These are phyloP conservation scores for Dacryopinax spathularia DNA, from an alignment of 768 basidiomycete genomes.

Conservation along the genomic window DNA sequence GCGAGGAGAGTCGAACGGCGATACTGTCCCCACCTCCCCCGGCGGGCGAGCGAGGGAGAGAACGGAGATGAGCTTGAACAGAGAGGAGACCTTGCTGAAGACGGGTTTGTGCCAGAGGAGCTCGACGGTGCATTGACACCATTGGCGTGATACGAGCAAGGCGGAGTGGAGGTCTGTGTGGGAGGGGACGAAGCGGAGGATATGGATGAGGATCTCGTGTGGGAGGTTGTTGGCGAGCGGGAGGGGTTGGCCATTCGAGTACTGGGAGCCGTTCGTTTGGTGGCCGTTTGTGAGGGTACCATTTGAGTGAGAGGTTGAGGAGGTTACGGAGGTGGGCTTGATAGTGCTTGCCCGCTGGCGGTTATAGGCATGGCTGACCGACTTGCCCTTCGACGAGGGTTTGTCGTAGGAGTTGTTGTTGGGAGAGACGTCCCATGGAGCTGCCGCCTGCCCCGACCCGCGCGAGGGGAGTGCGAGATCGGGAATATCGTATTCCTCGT, in stretches of 20 bases:
- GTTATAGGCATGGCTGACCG: neutral
- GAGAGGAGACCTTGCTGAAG: conserved; percentile 51
- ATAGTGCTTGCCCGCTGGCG: neutral
- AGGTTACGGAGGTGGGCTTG: neutral
- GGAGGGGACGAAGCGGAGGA: conserved; percentile 68
- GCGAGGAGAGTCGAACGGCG: no score
- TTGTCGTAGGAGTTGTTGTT: no score
- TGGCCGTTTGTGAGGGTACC: conserved; percentile 14
- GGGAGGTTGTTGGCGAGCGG: conserved; percentile 60
- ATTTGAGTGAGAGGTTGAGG: conserved; percentile 24
- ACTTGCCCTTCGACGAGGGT: no score
- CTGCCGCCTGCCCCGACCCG: neutral
- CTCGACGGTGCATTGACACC: conserved; percentile 94
- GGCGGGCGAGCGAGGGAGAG: conserved; percentile 26
- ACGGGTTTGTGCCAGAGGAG: conserved; percentile 86
- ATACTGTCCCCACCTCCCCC: no score
- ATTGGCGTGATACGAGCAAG: conserved; percentile 71
- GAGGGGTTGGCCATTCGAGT: conserved; percentile 17
- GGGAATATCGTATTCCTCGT: conserved; percentile 10
- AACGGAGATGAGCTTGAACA: conserved; percentile 65
- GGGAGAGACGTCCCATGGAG: conserved; percentile 1
- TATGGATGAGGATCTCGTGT: conserved; percentile 83
- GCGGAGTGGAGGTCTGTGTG: conserved; percentile 58
- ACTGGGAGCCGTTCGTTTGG: conserved; percentile 19
- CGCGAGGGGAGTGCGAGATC: neutral